Evolutionary conservation across 305 asterid species (phyloP), one percentile per base, ranked within the genome.

Genomic region (Fraxinus baroniana): DNA sequence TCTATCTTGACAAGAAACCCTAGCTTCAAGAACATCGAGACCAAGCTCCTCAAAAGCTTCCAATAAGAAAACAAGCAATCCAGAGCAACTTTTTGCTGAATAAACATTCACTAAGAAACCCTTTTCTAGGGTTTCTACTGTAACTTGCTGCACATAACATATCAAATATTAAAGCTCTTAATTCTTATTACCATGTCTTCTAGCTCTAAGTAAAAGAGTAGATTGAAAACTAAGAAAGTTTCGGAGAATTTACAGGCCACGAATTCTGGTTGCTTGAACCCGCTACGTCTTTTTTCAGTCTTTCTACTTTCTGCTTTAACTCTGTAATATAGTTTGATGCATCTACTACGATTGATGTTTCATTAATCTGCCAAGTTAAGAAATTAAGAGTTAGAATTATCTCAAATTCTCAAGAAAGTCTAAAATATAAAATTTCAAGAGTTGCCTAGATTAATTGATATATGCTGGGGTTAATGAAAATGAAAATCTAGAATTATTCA

Each of bases 11-110:
- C 97, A 95, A 30, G 98, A 94, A 94, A 95, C 94, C 95, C 97
- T 93, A 89, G 97, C 98, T 83, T 95, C 97, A 76, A 91, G 86
- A 9, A 95, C 93, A 74, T 84, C 87, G 18, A 95, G 98, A 20
- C 98, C 95, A 37, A 94, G 84, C 46, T 91, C 92, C 82, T 95
- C 99, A 83, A 95, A 90, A 57, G 97, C 93, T 68, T 90, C 95
- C 78, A 95, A 72, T 80, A 93, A 90, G 66, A 83, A 82, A 18
- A 91, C 93, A 18, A 94, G 94, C 84, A 95, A 79, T 22, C 97
- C 97, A 0, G 97, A 97, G 81, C 95, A 90, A 79, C 86, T 92
- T 76, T 87, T 87, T 37, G 87, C 86, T 39, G 97, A 88, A 49
- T 89, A 87, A 24, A 95, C 90, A 81, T 91, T 95, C 75, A 95